phyloP scores from a whole-genome alignment of 2,329 filamentous ascomycete genomes.

The Colletotrichum theobromicola region DNA sequence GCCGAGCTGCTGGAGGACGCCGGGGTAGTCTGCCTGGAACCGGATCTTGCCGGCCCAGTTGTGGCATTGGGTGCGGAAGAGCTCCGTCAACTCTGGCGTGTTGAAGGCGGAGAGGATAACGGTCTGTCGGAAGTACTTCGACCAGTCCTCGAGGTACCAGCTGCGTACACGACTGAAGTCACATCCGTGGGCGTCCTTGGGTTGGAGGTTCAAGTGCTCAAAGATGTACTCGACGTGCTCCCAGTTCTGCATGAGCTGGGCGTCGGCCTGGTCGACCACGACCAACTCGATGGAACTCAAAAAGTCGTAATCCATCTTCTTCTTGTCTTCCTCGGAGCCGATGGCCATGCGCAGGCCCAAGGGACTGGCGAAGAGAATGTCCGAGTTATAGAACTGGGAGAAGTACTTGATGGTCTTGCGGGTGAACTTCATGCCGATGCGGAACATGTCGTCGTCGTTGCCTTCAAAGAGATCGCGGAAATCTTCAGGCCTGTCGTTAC shows the following conservation, averaged over 20 bases:
- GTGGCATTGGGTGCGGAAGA: constrained; percentile 77
- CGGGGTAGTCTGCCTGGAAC: constrained; percentile 70
- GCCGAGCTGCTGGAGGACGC: constrained; percentile 75
- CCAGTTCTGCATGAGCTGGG: constrained; percentile 97
- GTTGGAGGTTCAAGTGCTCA: constrained; percentile 88
- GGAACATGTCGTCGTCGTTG: constrained; percentile 97
- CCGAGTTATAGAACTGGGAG: constrained; percentile 93
- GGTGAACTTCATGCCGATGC: constrained; percentile 95
- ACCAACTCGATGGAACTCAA: constrained; percentile 92
- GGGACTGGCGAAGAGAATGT: constrained; percentile 91
- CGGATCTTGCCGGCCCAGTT: constrained; percentile 85
- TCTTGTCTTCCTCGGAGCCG: constrained; percentile 72
- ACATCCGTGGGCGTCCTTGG: constrained; percentile 87
- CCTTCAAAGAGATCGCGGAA: constrained; percentile 90
- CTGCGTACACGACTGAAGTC: constrained; percentile 89
- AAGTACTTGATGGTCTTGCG: constrained; percentile 96
- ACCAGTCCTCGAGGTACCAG: constrained; percentile 93
- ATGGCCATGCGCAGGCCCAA: constrained; percentile 90
- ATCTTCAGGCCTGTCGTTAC: constrained; percentile 79
- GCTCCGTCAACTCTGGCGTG: constrained; percentile 84
- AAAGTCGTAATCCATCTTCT: constrained; percentile 81
- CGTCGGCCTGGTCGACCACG: constrained; percentile 90
- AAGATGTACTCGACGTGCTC: constrained; percentile 94
- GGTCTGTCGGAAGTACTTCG: constrained; percentile 83
- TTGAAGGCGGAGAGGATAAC: constrained; percentile 82